Base-by-base conservation (phyloP, 352 stramenopile genomes). In the Globisporangium parvum region DNA sequence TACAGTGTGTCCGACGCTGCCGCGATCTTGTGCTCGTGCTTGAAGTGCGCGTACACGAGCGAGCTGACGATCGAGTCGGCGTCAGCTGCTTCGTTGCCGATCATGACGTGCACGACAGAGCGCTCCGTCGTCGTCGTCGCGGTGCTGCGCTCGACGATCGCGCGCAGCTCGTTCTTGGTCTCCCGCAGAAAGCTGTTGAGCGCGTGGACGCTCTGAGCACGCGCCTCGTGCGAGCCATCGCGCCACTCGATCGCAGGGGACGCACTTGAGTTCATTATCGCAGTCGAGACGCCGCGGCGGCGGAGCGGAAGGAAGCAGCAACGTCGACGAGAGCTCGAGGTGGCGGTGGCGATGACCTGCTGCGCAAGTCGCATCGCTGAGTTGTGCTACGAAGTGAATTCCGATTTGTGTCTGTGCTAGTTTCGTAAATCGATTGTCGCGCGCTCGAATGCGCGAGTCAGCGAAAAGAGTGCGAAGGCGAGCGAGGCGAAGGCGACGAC, bases 11-110 rank as follows among this genome's bases (percentile, higher is more conserved):
- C 77, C 63, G 35, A 89, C 33, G 1, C 50, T 51, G 4, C 55
- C 9, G 14, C 52, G 17, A 1, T 35, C 31, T 35, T 60, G 41
- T 41, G 37, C 39, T 73, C 47, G 44, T 69, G 59, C 39, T 70
- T 69, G 33, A 76, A 40, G 52, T 75, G 85, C 8, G 83, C 83
- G 65, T 87, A 83, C 11, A 80, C 67, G 11, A 93, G 52, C 17
- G 78, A 83, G 66, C 80, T 93, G 14, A 93, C 68, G 64, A 93
- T 91, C 20, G 83, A 93, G 64, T 93, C 83, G 14, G 83, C 83
- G 59, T 93, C 80, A 9, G 78, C 77, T 15, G 83, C 80, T 57
- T 93, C 83, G 53, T 93, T 93, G 51, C 83, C 83, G 37, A 91
- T 77, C 49, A 88, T 55, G 6, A 91, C 70, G 57, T 87, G 75